These are phyloP conservation scores for Penicillium parvum DNA, from an alignment of 495 filamentous ascomycete genomes.

Conservation along the genomic window DNA sequence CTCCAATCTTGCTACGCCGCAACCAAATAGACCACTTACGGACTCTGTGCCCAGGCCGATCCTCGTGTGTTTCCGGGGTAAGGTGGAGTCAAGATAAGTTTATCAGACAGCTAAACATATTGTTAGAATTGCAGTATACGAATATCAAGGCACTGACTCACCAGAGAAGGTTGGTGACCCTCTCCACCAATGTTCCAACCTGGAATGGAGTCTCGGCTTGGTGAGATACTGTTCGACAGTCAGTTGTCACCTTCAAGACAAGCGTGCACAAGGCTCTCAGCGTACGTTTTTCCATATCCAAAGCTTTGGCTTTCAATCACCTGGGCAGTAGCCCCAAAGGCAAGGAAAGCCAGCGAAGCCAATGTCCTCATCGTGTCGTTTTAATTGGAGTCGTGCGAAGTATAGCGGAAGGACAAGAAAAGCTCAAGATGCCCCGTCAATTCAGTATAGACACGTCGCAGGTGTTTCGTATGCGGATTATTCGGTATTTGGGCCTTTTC, in stretches of 20 bases:
- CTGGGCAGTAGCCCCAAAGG: constrained; percentile 55
- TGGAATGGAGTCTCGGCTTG: constrained; percentile 51
- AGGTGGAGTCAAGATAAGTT: constrained; percentile 85
- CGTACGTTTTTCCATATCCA: constrained; percentile 63
- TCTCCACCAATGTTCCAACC: constrained; percentile 68
- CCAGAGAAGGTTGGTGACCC: constrained; percentile 63
- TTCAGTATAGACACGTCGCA: background rate
- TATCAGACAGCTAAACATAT: constrained; percentile 67
- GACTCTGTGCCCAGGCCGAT: constrained; percentile 70
- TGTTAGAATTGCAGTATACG: background rate
- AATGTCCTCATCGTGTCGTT: constrained; percentile 39
- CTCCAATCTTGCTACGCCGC: background rate
- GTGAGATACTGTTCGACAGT: constrained; percentile 48
- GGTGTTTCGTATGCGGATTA: background rate
- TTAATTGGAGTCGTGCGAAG: constrained; percentile 8
- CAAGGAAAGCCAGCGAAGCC: constrained; percentile 43
- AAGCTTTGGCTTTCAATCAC: constrained; percentile 70
- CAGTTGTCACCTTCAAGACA: no score
- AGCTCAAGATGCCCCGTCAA: background rate
- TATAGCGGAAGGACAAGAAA: background rate
- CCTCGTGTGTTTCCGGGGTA: constrained; percentile 82
- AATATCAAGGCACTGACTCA: constrained; percentile 15
- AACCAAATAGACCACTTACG: constrained; percentile 37
- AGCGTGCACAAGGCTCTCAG: background rate
- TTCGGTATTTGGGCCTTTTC: constrained; percentile 1